Base-by-base conservation (phyloP, 129 eudicot species). In the Deinandra increscens region DNA sequence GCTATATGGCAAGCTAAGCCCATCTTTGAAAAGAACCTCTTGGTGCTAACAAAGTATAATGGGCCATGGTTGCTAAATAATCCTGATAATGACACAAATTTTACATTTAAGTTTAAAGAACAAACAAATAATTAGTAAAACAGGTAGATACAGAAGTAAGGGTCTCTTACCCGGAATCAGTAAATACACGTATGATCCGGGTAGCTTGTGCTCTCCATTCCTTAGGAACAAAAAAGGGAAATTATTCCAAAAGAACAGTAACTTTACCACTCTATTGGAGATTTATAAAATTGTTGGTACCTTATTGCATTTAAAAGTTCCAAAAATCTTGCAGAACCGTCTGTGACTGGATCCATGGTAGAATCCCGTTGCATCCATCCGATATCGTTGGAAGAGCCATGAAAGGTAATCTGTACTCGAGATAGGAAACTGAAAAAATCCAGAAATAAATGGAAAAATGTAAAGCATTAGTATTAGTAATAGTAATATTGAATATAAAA, bases 1-100 rank as follows among this genome's bases (percentile, higher is more conserved):
- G 98, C 98, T 60, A 88, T 88, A 58, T 92, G 98, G 84, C 98
- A 92, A 70, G 95, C 96, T 39, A 92, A 86, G 50, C 98, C 96
- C 98, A 89, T 92, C 84, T 85, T 88, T 68, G 98, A 92, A 78
- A 89, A 92, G 82, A 83, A 84, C 72, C 77, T 77, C 85, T 92
- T 92, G 70, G 87, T 81, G 85, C 88, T 81, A 62, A 89, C 98
- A 80, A 92, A 92, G 78, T 92, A 92, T 63, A 92, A 76, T 44
- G 98, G 98, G 49, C 98, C 96, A 69, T 88, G 96, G 80, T 92
- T 92, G 84, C 98, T 92, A 58, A 92, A 88, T 66, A 92, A 84
- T 34, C 98, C 98, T 92, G 84, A 66, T 19, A 64, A 71, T 60
- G 29, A 42, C 14, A 60, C 43, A 34, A 58, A 43, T 7, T 4